These are phyloP conservation scores for Aphanomyces stellatus DNA, from an alignment of 352 stramenopile species.

Conservation along the genomic window DNA sequence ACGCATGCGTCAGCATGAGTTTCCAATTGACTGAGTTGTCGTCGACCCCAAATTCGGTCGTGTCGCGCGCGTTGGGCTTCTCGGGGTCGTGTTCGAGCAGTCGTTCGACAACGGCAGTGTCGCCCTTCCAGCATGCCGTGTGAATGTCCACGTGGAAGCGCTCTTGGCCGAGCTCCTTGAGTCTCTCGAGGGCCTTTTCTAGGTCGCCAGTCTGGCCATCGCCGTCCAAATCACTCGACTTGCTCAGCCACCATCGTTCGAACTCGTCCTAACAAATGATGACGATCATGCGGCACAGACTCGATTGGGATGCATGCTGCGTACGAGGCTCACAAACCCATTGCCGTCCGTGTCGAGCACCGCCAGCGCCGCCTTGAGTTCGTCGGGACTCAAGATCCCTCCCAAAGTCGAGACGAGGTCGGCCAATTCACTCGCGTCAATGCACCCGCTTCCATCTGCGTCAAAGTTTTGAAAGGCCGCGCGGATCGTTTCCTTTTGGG, in stretches of 20 bases:
- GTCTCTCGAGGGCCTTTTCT: constrained; percentile 37
- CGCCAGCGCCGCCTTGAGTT: constrained; percentile 28
- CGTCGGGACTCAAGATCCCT: constrained; percentile 37
- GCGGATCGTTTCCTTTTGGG: constrained; percentile 38
- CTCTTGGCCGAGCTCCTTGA: constrained; percentile 43
- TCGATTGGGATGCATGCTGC: too few species aligned
- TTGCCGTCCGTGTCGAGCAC: constrained; percentile 45
- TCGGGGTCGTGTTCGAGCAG: constrained; percentile 36
- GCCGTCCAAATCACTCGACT: constrained; percentile 30
- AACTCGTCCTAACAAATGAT: constrained; percentile 34
- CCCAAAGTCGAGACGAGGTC: constrained; percentile 47
- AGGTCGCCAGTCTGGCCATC: constrained; percentile 34
- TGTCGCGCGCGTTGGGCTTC: constrained; percentile 33
- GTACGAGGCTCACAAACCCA: too few species aligned
- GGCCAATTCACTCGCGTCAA: constrained; percentile 40
- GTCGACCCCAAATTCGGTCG: constrained; percentile 44
- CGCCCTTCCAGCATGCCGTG: constrained; percentile 45
- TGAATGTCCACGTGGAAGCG: constrained; percentile 64
- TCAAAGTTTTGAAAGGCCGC: constrained; percentile 56
- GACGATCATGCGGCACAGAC: neutral
- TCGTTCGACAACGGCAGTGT: constrained; percentile 32
- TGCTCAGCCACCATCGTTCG: constrained; percentile 39
- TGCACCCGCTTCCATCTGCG: constrained; percentile 40
- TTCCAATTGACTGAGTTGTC: neutral
- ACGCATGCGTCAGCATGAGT: neutral